phyloP scores from a whole-genome alignment of 352 stramenopile species.

The Aphanomyces astaci region DNA sequence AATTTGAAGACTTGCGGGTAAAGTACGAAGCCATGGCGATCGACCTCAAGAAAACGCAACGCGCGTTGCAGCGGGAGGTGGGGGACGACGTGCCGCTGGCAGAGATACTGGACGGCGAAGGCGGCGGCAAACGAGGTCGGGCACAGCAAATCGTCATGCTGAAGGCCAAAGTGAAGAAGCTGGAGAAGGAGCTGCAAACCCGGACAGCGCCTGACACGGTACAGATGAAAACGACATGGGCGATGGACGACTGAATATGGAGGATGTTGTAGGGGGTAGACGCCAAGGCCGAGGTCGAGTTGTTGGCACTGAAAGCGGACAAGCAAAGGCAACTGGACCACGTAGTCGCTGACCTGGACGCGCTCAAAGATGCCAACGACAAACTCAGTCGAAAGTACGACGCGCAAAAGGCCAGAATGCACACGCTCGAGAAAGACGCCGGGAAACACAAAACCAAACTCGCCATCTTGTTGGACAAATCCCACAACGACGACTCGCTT shows the following conservation, averaged over 20 bases:
- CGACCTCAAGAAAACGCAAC: slow-evolving; percentile 67
- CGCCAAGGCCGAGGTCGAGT: slow-evolving; percentile 50
- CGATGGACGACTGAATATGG: neutral
- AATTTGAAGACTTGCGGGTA: slow-evolving; percentile 52
- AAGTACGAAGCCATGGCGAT: slow-evolving; percentile 45
- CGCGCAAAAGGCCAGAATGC: slow-evolving; percentile 46
- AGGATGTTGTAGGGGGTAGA: slow-evolving; percentile 37
- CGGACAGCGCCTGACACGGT: neutral
- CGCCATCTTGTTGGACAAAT: slow-evolving; percentile 70
- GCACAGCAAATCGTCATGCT: slow-evolving; percentile 82
- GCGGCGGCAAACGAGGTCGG: slow-evolving; percentile 40
- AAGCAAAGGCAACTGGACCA: slow-evolving; percentile 56
- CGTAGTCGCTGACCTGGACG: slow-evolving; percentile 44
- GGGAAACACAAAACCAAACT: slow-evolving; percentile 55
- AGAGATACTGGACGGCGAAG: slow-evolving; percentile 25
- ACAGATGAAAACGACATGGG: neutral
- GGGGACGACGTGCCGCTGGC: slow-evolving; percentile 25
- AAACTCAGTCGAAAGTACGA: slow-evolving; percentile 56
- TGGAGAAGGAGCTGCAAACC: slow-evolving; percentile 31
- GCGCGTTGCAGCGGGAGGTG: slow-evolving; percentile 56
- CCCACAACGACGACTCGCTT: slow-evolving; percentile 65
- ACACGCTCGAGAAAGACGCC: slow-evolving; percentile 71
- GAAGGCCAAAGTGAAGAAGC: slow-evolving; percentile 72
- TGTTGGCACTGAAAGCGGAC: slow-evolving; percentile 45
- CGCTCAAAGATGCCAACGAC: slow-evolving; percentile 47